These are phyloP conservation scores for Suillus subalutaceus DNA, from an alignment of 768 basidiomycete genomes.

Conservation along the genomic window DNA sequence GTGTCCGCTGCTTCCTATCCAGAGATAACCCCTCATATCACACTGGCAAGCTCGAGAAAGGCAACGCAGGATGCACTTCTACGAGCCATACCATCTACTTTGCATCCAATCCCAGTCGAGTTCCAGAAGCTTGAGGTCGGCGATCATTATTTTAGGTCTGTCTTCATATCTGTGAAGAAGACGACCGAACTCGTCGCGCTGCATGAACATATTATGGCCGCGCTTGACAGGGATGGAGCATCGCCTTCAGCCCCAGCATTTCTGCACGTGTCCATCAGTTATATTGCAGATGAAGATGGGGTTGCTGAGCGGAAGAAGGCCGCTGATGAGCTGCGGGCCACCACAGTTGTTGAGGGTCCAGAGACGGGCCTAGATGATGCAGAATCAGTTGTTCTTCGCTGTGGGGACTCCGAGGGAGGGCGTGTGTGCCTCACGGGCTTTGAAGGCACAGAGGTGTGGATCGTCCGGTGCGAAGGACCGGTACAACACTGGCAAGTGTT, in stretches of 20 bases:
- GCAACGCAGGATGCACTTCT: slow-evolving; percentile 32
- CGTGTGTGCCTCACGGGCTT: slow-evolving; percentile 44
- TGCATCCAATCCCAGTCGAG: slow-evolving; percentile 40
- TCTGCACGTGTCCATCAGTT: slow-evolving; percentile 76
- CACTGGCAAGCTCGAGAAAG: slow-evolving; percentile 43
- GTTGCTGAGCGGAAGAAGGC: slow-evolving; percentile 52
- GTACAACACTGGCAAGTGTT: slow-evolving; percentile 61
- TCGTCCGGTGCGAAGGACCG: slow-evolving; percentile 59
- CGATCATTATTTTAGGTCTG: slow-evolving; percentile 70
- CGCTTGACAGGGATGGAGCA: slow-evolving; percentile 35
- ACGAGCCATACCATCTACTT: slow-evolving; percentile 39
- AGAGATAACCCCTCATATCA: slow-evolving; percentile 69
- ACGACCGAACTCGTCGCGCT: slow-evolving; percentile 49
- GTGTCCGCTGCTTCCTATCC: slow-evolving; percentile 53
- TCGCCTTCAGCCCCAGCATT: slow-evolving; percentile 57
- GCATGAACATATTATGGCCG: slow-evolving; percentile 48
- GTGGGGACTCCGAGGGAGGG: slow-evolving; percentile 20
- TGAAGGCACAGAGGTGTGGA: slow-evolving; percentile 56
- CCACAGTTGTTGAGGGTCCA: slow-evolving; percentile 34
- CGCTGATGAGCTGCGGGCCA: slow-evolving; percentile 43
- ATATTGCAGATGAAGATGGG: slow-evolving; percentile 69
- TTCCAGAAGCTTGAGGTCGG: slow-evolving; percentile 62
- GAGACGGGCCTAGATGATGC: slow-evolving; percentile 28
- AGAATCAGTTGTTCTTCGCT: slow-evolving; percentile 28
- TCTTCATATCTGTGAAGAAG: slow-evolving; percentile 56